Evolutionary conservation across 192 early-diverging fungal genomes (phyloP), one percentile per base, ranked within the genome.

Genomic region (Coemansia sp.): DNA sequence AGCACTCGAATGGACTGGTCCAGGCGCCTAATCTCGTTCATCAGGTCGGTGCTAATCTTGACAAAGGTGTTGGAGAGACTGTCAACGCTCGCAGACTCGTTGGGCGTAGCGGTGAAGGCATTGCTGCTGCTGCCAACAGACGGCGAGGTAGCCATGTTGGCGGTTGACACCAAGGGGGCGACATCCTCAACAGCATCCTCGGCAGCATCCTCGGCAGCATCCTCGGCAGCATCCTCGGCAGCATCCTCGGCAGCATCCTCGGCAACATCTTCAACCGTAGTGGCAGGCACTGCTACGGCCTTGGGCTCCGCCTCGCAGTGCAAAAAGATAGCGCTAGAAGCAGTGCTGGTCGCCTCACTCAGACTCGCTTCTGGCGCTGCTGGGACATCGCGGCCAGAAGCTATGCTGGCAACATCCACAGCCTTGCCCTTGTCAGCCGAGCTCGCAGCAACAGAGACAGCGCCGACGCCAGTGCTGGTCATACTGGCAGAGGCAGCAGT

Each of bases 21-120:
- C 43, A 79, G 53, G 22, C 77, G 77, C 14, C 59, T 46, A 53
- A 79, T 79, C 71, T 79, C 77, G 35, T 40, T 64, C 71, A 79
- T 79, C 67, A 79, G 54, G 42, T 79, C 77, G 7, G 77, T 46
- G 31, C 77, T 42, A 20, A 79, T 79, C 64, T 79, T 73, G 67
- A 70, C 71, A 67, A 79, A 79, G 10, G 71, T 64, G 58, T 51
- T 69, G 14, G 77, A 74, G 10, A 79, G 63, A 39, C 67, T 70
- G 15, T 68, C 71, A 35, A 70, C 59, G 67, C 67, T 66, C 17
- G 56, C 61, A 1, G 62, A 53, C 25, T 53, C 49, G 25, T 53
- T 53, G 49, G 49, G 12, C 49, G 49, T 53, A 6, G 49, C 49
- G 14, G 49, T 31, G 19, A 53, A 53, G 49, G 14, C 43, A 25